phyloP scores from a whole-genome alignment of 352 stramenopile species.

The Pythium brachiatum region DNA sequence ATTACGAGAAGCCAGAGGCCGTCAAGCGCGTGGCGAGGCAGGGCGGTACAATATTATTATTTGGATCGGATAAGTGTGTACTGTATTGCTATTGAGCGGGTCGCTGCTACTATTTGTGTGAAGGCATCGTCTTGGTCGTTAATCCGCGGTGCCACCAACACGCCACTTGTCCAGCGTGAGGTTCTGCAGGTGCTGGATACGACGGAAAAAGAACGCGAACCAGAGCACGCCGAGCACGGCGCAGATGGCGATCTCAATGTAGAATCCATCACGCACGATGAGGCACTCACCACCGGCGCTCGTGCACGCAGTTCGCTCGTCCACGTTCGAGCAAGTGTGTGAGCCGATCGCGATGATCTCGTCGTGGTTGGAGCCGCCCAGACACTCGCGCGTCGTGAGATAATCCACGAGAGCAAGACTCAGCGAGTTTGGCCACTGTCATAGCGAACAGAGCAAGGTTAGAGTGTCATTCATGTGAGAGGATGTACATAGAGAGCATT shows the following conservation, averaged over 20 bases:
- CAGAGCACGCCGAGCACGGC: slow-evolving; percentile 63
- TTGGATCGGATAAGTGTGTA: not conserved
- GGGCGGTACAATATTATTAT: not conserved
- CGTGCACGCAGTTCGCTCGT: slow-evolving; percentile 57
- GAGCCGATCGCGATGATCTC: slow-evolving; percentile 73
- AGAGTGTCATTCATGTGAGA: too few relatives aligned
- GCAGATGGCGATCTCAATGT: slow-evolving; percentile 74
- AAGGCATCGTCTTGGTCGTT: too few relatives aligned
- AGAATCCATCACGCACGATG: slow-evolving; percentile 81
- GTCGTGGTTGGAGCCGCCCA: slow-evolving; percentile 64
- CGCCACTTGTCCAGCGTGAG: slow-evolving; percentile 85
- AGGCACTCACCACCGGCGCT: slow-evolving; percentile 64
- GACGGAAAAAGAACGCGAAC: slow-evolving; percentile 66
- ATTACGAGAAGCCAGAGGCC: too few relatives aligned
- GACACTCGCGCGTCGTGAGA: slow-evolving; percentile 75
- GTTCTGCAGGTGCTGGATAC: slow-evolving; percentile 71
- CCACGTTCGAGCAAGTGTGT: slow-evolving; percentile 72
- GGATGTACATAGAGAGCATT: not conserved
- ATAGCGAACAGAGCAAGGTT: not conserved
- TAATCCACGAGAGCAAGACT: slow-evolving; percentile 81
- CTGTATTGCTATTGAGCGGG: not conserved
- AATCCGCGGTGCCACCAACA: slow-evolving; percentile 30
- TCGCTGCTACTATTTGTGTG: not conserved
- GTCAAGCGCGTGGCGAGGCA: not conserved
- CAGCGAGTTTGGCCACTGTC: slow-evolving; percentile 82